Base-by-base conservation (phyloP, 306 rosid genomes). In the Pachyrhizus erosus region DNA sequence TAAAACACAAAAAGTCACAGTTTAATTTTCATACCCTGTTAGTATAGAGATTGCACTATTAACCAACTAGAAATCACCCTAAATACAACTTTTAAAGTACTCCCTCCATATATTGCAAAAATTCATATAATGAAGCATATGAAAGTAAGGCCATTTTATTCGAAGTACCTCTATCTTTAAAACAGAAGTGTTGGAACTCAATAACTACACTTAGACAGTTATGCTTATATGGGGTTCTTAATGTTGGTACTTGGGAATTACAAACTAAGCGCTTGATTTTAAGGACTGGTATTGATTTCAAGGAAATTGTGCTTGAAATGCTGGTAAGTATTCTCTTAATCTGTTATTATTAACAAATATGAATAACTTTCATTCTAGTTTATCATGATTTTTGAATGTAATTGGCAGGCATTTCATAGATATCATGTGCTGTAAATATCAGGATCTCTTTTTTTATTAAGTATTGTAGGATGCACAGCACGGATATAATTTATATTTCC, bases 401-500 rank as follows among this genome's bases (percentile, higher is more conserved):
- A 31, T 57, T 57, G 5, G 29, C 37, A 6, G 23, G 57, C 18
- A 76, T 67, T 69, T 77, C 68, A 40, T 12, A 37, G 23, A 70
- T 69, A 66, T 34, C 18, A 12, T 43, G 55, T 42, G 14, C 52
- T 48, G 46, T 61, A 34, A 57, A 31, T 61, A 58, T 31, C 11
- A 14, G 43, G 54, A 62, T 21, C 51, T 49, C 11, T 57, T 70
- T 48, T 20, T 34, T 1, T 18, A 15, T 24, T 33, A 31, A 37
- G 20, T 66, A 31, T 52, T 10, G 52, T 24, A 43, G 20, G 67
- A 55, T 26, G 57, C 79, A 58, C 46, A 29, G 8, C 42, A 34
- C 55, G 80, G 43, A 70, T 61, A 80, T 69, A 37, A 29, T 39
- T 20, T 26, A 39, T 61, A 39, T 84, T 65, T 49, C 40, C 58